Evolutionary conservation across 257 asterid species (phyloP), one percentile per base, ranked within the genome.

Genomic region (Rauvolfia tetraphylla): DNA sequence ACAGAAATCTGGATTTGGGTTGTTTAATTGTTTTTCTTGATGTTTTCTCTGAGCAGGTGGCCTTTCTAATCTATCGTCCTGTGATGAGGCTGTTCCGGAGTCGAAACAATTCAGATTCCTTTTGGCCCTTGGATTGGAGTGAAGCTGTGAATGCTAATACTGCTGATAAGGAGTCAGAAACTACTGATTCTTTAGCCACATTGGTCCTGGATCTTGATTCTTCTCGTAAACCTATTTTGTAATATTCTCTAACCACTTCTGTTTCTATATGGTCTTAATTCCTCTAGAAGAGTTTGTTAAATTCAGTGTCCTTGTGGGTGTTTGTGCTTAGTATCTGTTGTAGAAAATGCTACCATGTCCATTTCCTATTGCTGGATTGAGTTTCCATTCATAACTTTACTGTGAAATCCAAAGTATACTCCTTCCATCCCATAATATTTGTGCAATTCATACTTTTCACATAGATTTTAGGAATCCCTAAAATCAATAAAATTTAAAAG

Each of bases 81-180:
- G 98, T 91, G 56, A 93, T 95, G 98, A 93, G 97, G 85, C 98
- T 95, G 81, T 95, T 95, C 84, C 85, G 81, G 87, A 85, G 88
- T 88, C 94, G 85, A 78, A 86, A 80, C 62, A 79, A 62, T 82
- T 83, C 90, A 73, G 86, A 87, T 80, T 78, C 85, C 76, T 87
- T 82, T 87, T 95, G 99, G 99, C 99, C 99, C 56, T 85, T 87
- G 80, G 90, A 93, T 78, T 85, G 86, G 76, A 88, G 81, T 74
- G 93, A 86, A 83, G 80, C 87, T 62, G 78, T 68, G 79, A 79
- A 78, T 78, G 72, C 83, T 68, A 78, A 81, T 42, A 73, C 83
- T 72, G 69, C 85, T 78, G 96, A 83, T 51, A 87, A 86, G 84
- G 97, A 88, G 78, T 54, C 90, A 53, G 97, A 85, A 77, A 63